Base-by-base conservation (phyloP, 106 monocot genomes). In the Amphibolis antarctica region DNA sequence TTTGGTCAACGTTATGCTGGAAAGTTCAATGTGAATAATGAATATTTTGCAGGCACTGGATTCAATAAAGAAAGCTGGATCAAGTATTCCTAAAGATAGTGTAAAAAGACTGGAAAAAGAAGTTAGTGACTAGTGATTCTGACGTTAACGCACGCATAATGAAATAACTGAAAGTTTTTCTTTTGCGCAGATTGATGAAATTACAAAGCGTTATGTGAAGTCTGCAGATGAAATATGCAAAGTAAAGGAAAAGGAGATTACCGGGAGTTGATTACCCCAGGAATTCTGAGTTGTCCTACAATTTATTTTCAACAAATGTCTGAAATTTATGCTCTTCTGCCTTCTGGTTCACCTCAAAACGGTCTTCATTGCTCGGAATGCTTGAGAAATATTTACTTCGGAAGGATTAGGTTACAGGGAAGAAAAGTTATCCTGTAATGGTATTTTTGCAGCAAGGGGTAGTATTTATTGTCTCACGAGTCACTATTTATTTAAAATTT, bases 221-320 rank as follows among this genome's bases (percentile, higher is more conserved):
- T 66, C 86, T 4, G 86, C 85, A 18, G 93, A 94, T 49, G 89
- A 89, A 60, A 86, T 89, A 74, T 94, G 86, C 81, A 86, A 86
- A 67, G 83, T 83, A 29, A 94, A 94, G 63, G 93, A 93, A 72
- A 93, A 88, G 69, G 93, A 93, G 70, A 88, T 93, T 9, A 49
- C 71, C 51, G 76, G 78, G 58, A 79, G 63, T 66, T 87, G 75
- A 84, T 59, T 53, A 10, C 53, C 53, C 10, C 22, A 20, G 53
- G 1, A 53, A 24, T 19, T 21, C 9, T 53, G 23, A 53, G 0
- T 53, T 53, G 19, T 53, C 53, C 22, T 53, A 53, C 36, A 36
- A 36, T 4, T 36, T 36, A 2, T 36, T 36, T 36, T 36, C 7
- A 36, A 36, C 7, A 36, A 36, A 36, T 36, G 36, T 36, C 7